These are phyloP conservation scores for Leishmania lainsoni DNA, from an alignment of 208 protist genomes.

Conservation along the genomic window DNA sequence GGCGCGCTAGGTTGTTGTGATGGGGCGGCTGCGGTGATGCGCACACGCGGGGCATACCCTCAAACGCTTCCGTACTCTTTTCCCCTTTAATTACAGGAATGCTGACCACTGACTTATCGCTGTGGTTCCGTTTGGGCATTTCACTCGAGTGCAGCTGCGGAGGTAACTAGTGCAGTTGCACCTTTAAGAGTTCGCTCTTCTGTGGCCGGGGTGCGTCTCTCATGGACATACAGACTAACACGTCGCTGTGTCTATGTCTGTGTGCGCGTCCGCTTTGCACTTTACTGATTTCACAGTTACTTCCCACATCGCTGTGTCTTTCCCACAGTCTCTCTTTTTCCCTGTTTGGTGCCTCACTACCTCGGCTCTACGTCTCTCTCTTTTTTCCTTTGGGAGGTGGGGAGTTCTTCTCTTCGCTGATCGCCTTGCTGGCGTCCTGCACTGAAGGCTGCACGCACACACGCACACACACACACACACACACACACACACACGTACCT, in stretches of 20 bases:
- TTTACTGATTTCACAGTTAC: neutral
- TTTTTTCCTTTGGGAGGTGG: neutral
- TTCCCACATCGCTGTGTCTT: neutral
- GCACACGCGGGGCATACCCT: neutral
- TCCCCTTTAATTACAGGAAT: too few species aligned
- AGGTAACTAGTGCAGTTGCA: neutral
- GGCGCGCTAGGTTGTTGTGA: neutral
- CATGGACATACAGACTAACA: neutral
- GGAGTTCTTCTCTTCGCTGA: neutral
- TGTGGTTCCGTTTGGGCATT: neutral
- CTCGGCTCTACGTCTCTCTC: neutral
- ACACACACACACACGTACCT: neutral
- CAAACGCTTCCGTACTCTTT: neutral
- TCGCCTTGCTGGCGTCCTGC: neutral
- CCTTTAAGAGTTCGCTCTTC: neutral
- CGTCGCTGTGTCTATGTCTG: neutral
- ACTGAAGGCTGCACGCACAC: neutral
- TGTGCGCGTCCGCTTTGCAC: neutral
- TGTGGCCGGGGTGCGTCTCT: neutral
- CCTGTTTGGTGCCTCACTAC: neutral
- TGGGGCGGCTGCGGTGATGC: neutral
- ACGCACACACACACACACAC: neutral
- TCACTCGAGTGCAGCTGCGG: neutral
- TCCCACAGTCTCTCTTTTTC: neutral
- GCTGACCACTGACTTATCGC: neutral